These are phyloP conservation scores for Apiotrichum montevideense DNA, from an alignment of 1,284 basidiomycete genomes.

Conservation along the genomic window DNA sequence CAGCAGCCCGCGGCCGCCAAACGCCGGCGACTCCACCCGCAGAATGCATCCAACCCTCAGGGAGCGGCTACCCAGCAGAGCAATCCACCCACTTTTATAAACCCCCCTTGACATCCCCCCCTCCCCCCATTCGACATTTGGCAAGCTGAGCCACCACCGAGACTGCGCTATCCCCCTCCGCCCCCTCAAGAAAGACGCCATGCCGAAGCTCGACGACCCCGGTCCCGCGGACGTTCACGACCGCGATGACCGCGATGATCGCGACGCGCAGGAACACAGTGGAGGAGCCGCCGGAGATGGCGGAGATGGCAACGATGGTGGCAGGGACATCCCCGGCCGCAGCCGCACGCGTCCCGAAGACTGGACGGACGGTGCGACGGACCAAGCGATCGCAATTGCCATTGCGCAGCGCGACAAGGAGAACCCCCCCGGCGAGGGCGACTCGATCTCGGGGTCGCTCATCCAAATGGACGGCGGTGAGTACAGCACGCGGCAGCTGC, in stretches of 20 bases:
- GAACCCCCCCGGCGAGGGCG: conserved; percentile 18
- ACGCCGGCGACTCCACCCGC: too few species aligned
- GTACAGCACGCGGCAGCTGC: not conserved
- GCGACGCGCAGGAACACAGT: not conserved
- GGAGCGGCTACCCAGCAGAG: too few species aligned
- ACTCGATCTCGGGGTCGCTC: conserved; percentile 16
- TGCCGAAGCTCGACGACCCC: conserved; percentile 1
- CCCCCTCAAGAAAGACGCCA: not conserved
- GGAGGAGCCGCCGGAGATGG: not conserved
- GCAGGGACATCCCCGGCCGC: not conserved
- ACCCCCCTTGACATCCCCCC: too few species aligned
- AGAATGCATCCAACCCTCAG: too few species aligned
- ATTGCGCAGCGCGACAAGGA: conserved; percentile 20
- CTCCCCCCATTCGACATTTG: too few species aligned
- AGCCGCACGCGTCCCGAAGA: conserved; percentile 1
- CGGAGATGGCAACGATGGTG: not conserved
- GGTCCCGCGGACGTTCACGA: not conserved
- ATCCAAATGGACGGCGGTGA: conserved; percentile 18
- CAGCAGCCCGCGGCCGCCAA: too few species aligned
- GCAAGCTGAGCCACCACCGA: not conserved
- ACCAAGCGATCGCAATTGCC: conserved; percentile 19
- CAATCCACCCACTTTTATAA: too few species aligned
- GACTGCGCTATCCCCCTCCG: not conserved
- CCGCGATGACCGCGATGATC: not conserved
- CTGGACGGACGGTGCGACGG: conserved; percentile 21